Base-by-base conservation (phyloP, 1,284 basidiomycete species). In the Microbotryomycetes sp. region DNA sequence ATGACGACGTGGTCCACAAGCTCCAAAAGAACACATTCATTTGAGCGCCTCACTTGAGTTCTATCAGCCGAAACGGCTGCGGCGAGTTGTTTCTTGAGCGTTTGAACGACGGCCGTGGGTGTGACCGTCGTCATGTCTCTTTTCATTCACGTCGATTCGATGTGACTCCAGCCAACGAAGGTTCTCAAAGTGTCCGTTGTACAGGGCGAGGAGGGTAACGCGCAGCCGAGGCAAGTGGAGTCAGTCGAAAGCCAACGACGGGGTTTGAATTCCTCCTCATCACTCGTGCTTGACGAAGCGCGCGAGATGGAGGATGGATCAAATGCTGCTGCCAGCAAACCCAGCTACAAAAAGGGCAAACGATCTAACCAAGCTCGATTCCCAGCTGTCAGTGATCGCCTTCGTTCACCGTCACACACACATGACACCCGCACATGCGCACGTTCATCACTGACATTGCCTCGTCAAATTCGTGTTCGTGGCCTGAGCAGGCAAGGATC, bases 401-500 rank as follows among this genome's bases (percentile, higher is more conserved):
- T 19, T 42, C 49, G 22, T 23, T 15, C 49, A 22, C 49, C 9
- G 12, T 22, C 23, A 22, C 49, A 50, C 49, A 50, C n/a, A 50
- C 12, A 46, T 15, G 45, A n/a, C n/a, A n/a, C n/a, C n/a, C n/a
- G n/a, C n/a, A n/a, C n/a, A n/a, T 7, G 29, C 23, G 26, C 30
- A 7, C 22, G 14, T 42, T 12, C 26, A 3, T 25, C 28, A 30
- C 30, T 49, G 48, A 26, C 48, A 26, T n/a, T 23, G 48, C 25
- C 19, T 26, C 30, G n/a, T 32, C 23, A 7, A 6, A 19, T 25
- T 32, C 19, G 7, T 26, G 14, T 52, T 22, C 22, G 7, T 19
- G 1, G 15, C 0, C 19, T 15, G 6, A 22, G 2, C 62, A 69
- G 67, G 94, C 94, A 6, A 84, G 94, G 58, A 98, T 97, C 80